Conservation (phyloP, 129 eudicot genomes). For the Tanacetum coccineum region DNA sequence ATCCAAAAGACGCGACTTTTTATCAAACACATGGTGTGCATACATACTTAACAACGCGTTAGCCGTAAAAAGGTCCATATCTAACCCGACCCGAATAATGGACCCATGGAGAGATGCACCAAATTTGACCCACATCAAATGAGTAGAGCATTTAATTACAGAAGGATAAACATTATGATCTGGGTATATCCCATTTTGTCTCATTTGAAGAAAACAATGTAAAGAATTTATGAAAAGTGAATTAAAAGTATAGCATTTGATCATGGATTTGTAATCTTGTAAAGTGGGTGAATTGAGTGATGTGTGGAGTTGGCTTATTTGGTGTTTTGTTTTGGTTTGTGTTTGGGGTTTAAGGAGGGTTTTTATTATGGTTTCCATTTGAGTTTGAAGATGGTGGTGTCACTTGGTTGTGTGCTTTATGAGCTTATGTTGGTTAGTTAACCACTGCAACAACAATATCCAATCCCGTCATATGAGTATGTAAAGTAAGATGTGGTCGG, state of each 20-base stretch:
- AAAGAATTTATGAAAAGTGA: slow-evolving; percentile 40
- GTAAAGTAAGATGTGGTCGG: too few relatives aligned
- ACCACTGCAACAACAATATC: too few relatives aligned
- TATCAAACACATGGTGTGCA: slow-evolving; percentile 50
- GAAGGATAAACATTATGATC: slow-evolving; percentile 78
- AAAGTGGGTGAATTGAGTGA: too few relatives aligned
- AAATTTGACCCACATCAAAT: slow-evolving; percentile 50
- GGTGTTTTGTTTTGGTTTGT: too few relatives aligned
- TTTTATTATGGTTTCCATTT: too few relatives aligned
- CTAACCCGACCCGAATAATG: slow-evolving; percentile 55
- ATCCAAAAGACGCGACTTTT: slow-evolving; percentile 20
- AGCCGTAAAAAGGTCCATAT: slow-evolving; percentile 53
- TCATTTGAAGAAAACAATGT: slow-evolving; percentile 55
- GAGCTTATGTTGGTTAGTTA: too few relatives aligned
- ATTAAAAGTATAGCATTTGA: slow-evolving; percentile 61
- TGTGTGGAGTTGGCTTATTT: too few relatives aligned
- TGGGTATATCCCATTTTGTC: slow-evolving; percentile 50
- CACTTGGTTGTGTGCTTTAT: too few relatives aligned
- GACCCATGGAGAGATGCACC: slow-evolving; percentile 77
- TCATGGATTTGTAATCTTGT: slow-evolving; percentile 48
- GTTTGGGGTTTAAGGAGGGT: too few relatives aligned
- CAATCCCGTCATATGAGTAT: too few relatives aligned
- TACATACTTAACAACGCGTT: slow-evolving; percentile 85
- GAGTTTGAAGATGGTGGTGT: too few relatives aligned
- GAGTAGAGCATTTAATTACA: slow-evolving; percentile 57